Conservation (phyloP, 2,329 filamentous ascomycete genomes). For the Immersiporthe knoxdaviesiana region DNA sequence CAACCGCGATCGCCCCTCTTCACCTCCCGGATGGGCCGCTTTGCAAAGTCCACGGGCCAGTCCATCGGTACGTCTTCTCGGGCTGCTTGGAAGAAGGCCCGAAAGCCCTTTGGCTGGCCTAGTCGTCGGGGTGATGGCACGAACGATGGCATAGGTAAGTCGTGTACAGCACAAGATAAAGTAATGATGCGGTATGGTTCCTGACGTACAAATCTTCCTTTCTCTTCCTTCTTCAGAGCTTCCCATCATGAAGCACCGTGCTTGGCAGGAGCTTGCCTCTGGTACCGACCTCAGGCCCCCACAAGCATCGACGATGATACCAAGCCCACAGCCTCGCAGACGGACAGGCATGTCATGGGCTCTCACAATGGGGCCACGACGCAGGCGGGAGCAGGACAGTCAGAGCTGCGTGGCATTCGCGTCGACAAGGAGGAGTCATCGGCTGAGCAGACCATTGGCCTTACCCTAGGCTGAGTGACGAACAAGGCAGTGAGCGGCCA, state of each 20-base stretch:
- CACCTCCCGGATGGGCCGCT: background rate
- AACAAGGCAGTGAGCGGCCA: background rate
- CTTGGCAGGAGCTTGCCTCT: constrained; percentile 24
- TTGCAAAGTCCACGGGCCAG: background rate
- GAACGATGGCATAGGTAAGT: background rate
- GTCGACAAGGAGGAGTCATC: background rate
- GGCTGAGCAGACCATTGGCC: background rate
- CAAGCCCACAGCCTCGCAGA: background rate
- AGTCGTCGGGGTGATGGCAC: background rate
- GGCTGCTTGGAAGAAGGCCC: background rate
- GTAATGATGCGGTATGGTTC: background rate
- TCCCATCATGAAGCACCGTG: constrained; percentile 17
- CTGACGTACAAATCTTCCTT: too few relatives aligned
- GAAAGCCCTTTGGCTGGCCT: background rate
- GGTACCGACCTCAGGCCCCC: background rate
- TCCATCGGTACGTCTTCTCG: background rate
- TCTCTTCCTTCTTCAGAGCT: constrained; percentile 11
- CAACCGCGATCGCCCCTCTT: background rate
- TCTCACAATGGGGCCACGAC: background rate
- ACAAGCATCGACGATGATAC: background rate
- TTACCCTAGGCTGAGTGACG: background rate
- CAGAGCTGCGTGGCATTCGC: background rate
- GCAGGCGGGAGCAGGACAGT: background rate
- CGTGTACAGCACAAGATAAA: background rate
- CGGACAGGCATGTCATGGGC: background rate